A percentile compares a stretch with the other conserved stretches of the same genome.
phyloP scores from a whole-genome alignment of 2,329 filamentous ascomycete species.

The Paecilomyces sp. region DNA sequence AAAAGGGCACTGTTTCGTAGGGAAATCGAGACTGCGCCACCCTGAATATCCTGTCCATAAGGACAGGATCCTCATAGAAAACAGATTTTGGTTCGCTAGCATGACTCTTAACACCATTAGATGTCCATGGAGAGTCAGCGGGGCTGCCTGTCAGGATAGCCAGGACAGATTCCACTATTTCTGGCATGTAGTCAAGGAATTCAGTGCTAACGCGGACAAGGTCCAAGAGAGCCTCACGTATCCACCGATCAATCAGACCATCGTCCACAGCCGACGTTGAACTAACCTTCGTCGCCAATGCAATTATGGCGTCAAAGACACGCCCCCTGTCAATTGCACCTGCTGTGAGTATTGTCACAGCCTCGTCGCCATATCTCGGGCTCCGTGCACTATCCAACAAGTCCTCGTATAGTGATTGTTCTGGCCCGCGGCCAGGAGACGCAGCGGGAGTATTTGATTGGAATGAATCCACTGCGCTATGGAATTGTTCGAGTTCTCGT shows the following conservation, averaged over 20 bases:
- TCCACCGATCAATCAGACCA: slow-evolving; percentile 52
- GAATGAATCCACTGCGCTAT: slow-evolving; percentile 34
- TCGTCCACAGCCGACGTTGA: slow-evolving; percentile 44
- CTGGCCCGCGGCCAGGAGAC: slow-evolving; percentile 19
- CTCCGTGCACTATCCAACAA: slow-evolving; percentile 39
- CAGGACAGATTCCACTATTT: slow-evolving; percentile 61
- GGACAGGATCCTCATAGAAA: slow-evolving; percentile 50
- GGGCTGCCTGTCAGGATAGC: slow-evolving; percentile 50
- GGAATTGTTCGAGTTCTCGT: slow-evolving; percentile 36
- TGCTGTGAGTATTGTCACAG: slow-evolving; percentile 41
- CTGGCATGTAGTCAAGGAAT: slow-evolving; percentile 64
- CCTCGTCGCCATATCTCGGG: slow-evolving; percentile 36
- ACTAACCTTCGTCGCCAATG: slow-evolving; percentile 38
- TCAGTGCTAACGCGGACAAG: slow-evolving; percentile 61
- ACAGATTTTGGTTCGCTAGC: slow-evolving; percentile 36
- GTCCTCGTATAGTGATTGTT: slow-evolving; percentile 40
- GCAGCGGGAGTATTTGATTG: slow-evolving; percentile 28
- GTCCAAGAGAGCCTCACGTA: slow-evolving; percentile 61
- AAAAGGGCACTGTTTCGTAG: slow-evolving; percentile 73
- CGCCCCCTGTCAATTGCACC: slow-evolving; percentile 39
- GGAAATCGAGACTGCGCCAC: slow-evolving; percentile 73
- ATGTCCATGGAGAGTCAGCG: slow-evolving; percentile 11
- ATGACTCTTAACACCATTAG: slow-evolving; percentile 10
- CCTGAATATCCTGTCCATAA: slow-evolving; percentile 55
- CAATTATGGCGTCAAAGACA: slow-evolving; percentile 43